phyloP scores from a whole-genome alignment of 805 yeast species.

The Wickerhamiella vanderwaltii region DNA sequence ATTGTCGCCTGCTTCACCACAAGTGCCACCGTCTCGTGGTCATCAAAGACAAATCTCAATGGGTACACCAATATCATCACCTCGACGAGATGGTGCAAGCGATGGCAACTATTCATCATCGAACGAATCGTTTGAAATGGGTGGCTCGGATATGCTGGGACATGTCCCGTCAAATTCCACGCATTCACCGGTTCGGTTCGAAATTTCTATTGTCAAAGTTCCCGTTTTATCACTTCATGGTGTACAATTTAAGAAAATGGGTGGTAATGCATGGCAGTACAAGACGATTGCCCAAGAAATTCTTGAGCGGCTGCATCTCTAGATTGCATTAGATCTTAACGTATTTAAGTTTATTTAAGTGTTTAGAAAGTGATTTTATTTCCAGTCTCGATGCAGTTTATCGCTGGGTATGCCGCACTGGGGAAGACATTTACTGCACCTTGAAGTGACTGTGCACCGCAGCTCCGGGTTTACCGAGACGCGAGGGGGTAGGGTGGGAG shows the following conservation, averaged over 20 bases:
- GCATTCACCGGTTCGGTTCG: slow-evolving; percentile 67
- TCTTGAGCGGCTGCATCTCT: no score
- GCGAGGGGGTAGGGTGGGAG: no score
- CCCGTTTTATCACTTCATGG: slow-evolving; percentile 85
- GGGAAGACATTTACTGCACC: no score
- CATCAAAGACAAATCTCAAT: slow-evolving; percentile 24
- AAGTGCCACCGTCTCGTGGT: slow-evolving; percentile 13
- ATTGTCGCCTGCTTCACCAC: slow-evolving; percentile 17
- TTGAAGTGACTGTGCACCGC: no score
- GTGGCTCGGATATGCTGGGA: slow-evolving; percentile 31
- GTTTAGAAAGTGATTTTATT: no score
- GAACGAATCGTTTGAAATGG: slow-evolving; percentile 26
- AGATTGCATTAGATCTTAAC: no score
- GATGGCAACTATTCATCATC: slow-evolving; percentile 23
- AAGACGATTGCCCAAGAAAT: slow-evolving; percentile 82
- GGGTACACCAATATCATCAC: slow-evolving; percentile 21
- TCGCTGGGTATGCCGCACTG: no score
- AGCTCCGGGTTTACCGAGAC: no score
- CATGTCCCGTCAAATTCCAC: slow-evolving; percentile 16
- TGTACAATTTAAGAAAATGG: slow-evolving; percentile 83
- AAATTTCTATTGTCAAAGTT: slow-evolving; percentile 82
- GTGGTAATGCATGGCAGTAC: slow-evolving; percentile 92
- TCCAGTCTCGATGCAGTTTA: no score
- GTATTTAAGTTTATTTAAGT: no score
- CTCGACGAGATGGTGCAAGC: slow-evolving; percentile 17